Base-by-base conservation (phyloP, 371 early-diverging fungal species). In the Catenaria anguillulae region DNA sequence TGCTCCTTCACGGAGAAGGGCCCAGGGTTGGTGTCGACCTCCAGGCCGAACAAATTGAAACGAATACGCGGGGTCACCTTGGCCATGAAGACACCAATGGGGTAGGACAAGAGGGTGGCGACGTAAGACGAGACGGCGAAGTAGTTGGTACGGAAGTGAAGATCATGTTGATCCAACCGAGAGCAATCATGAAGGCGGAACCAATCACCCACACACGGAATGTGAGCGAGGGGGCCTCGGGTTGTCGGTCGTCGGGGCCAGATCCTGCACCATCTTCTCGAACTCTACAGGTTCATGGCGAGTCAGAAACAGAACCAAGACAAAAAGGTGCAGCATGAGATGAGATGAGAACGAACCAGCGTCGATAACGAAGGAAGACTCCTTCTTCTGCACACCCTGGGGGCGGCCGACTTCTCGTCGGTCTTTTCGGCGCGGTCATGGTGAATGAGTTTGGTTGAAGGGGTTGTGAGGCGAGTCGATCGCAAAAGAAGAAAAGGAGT, bases 1-100 rank as follows among this genome's bases (percentile, higher is more conserved):
- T 90, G 90, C 71, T 92, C 92, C 70, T 92, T 91, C 67, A 88
- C 80, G 64, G 81, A 82, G 74, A 91, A 91, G 1, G 87, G 86
- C 5, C 90, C 89, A 2, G 92, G 89, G 55, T 91, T 91, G 19
- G 21, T 43, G 8, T 43, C 45, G 45, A 43, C 19, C 19, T 21
- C 45, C 15, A 50, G 29, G 52, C 10, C 19, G 66, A 83, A 76
- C 63, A 74, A 68, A 6, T 74, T 63, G 60, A 71, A 67, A 37
- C 59, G 58, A 8, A 61, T 50, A 8, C 66, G 69, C 45, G 85
- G 83, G 40, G 85, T 73, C 26, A 76, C 61, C 33, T 65, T 60
- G 55, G 79, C 83, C 80, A 88, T 65, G 46, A 82, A 35, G 62
- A 79, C 81, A 24, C 84, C 88, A 42, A 82, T 2, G 1, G 87